Evolutionary conservation across 1,284 basidiomycete genomes (phyloP), one percentile per base, ranked within the genome.

Genomic region (Leccinum pachyderme): DNA sequence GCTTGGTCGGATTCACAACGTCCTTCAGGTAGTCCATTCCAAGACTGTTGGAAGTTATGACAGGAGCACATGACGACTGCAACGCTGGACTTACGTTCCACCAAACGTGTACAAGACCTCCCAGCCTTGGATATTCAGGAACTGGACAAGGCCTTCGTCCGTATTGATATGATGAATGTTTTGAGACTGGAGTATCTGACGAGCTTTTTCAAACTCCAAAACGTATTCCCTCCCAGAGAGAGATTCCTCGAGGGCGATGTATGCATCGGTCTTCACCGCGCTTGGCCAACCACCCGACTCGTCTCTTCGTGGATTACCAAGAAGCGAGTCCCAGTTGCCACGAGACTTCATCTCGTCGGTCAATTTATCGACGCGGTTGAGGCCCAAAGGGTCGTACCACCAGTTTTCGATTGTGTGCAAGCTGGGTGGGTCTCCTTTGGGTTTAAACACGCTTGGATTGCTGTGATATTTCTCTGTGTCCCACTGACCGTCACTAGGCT

Each of bases 11-110:
- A 27, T 67, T 66, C 5, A 73, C 72, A 45, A 79, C 72, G 18
- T 76, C 72, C 62, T 80, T 79, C 35, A 75, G 70, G 54, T 64
- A 75, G 22, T 78, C 78, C 74, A 77, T 75, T 9, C 75, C 70
- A 9, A 71, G 65, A 27, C 77, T 81, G 11, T 56, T 35, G 6
- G 9, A 18, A n/a, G 48, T 69, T 33, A 66, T 2, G 25, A 45
- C 43, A 31, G 12, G 9, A 13, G 18, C 18, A 6, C 5, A 33
- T 28, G 18, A 43, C 8, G n/a, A 25, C 7, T 18, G 2, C 15
- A 28, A 29, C n/a, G 25, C 15, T 24, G 31, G n/a, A 69, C 73
- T 68, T 55, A 75, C 74, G 69, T 68, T 51, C 71, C 74, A 5
- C 71, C 64, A 53, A 72, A 78, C 5, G 75, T 76, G 43, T 73